These are phyloP conservation scores for Claviceps citrina DNA, from an alignment of 2,329 filamentous ascomycete species.

Conservation along the genomic window DNA sequence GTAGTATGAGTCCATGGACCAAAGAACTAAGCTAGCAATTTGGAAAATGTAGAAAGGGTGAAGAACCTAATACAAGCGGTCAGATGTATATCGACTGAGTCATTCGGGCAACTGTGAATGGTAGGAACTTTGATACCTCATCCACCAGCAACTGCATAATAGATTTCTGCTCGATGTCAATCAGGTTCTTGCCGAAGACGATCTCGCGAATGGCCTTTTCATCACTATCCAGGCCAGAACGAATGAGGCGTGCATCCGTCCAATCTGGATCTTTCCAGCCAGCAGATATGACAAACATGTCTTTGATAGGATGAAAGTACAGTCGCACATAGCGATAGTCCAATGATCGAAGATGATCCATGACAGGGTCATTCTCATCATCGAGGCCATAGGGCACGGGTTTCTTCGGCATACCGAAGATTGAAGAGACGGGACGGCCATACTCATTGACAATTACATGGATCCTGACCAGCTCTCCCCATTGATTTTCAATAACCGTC, in stretches of 20 bases:
- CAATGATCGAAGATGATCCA: constrained; percentile 59
- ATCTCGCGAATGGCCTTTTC: constrained; percentile 69
- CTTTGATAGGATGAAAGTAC: constrained; percentile 74
- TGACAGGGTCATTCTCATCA: constrained; percentile 55
- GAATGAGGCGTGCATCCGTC: constrained; percentile 61
- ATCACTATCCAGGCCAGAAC: constrained; percentile 71
- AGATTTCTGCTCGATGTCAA: constrained; percentile 86
- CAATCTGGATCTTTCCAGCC: constrained; percentile 92
- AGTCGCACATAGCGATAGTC: constrained; percentile 93
- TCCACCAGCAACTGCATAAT: constrained; percentile 71
- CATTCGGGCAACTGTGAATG: background rate
- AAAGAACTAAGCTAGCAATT: constrained; percentile 80
- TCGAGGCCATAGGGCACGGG: constrained; percentile 36
- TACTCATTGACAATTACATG: constrained; percentile 41
- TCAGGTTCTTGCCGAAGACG: constrained; percentile 80
- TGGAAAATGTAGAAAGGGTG: constrained; percentile 99
- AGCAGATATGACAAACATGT: constrained; percentile 73
- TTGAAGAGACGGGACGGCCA: constrained; percentile 40
- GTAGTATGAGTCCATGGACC: constrained; percentile 93
- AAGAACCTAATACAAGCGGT: constrained; percentile 44
- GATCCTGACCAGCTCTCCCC: constrained; percentile 79
- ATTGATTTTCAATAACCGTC: constrained; percentile 96
- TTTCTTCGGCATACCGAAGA: constrained; percentile 55
- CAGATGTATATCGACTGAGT: background rate
- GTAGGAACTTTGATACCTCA: constrained; percentile 42